Evolutionary conservation across 2,329 filamentous ascomycete species (phyloP).

Genomic region (Apiospora phragmitis): DNA sequence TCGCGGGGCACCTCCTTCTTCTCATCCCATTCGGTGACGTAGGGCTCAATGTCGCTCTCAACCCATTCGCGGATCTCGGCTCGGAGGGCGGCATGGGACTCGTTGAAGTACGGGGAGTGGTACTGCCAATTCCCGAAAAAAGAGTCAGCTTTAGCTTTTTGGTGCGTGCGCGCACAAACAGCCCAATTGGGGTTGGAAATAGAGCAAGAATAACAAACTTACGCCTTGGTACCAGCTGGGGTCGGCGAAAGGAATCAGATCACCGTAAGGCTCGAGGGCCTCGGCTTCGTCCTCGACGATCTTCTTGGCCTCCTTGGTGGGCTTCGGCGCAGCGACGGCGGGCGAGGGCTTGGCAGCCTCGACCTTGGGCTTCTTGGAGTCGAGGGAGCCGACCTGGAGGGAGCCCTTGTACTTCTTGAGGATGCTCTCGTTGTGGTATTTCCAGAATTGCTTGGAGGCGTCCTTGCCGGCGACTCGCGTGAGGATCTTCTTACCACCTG

Average conservation of each 20-base stretch:
- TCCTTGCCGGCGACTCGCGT: slow-evolving; percentile 65
- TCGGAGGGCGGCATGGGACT: slow-evolving; percentile 87
- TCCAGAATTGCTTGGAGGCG: slow-evolving; percentile 68
- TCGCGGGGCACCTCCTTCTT: slow-evolving; percentile 82
- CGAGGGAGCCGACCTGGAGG: slow-evolving; percentile 82
- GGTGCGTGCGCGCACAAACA: not conserved
- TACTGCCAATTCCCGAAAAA: slow-evolving; percentile 58
- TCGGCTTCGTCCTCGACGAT: slow-evolving; percentile 59
- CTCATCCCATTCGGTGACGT: slow-evolving; percentile 96
- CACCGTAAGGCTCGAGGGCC: slow-evolving; percentile 80
- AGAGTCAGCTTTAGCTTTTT: not conserved
- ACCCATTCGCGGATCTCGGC: slow-evolving; percentile 92
- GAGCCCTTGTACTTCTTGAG: slow-evolving; percentile 82
- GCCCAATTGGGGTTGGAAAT: too few relatives aligned
- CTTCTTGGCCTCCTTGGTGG: slow-evolving; percentile 37
- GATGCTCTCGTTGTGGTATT: slow-evolving; percentile 81
- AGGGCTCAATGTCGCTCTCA: slow-evolving; percentile 82
- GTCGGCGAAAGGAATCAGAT: slow-evolving; percentile 87
- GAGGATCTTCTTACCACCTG: slow-evolving; percentile 66
- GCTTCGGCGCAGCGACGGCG: slow-evolving; percentile 42
- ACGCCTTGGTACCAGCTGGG: slow-evolving; percentile 94
- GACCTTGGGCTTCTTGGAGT: slow-evolving; percentile 73
- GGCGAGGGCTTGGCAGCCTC: slow-evolving; percentile 50
- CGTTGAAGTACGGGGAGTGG: slow-evolving; percentile 95
- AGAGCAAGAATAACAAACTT: slow-evolving; percentile 41